Base-by-base conservation (phyloP, 2,329 filamentous ascomycete genomes). In the Paraconiothyrium brasiliense region DNA sequence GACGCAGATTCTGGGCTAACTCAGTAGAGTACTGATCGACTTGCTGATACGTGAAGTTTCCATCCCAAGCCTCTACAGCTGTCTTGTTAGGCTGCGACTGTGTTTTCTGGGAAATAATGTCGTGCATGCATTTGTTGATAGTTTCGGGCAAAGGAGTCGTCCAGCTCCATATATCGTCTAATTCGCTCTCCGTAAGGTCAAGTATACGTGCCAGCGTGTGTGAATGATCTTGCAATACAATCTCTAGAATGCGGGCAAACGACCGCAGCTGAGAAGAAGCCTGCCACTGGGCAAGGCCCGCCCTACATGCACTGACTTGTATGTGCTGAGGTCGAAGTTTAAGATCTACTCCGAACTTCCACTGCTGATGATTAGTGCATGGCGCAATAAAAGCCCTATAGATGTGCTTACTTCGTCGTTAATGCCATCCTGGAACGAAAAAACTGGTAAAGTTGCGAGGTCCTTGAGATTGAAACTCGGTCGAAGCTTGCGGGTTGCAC, bases 161-260 rank as follows among this genome's bases (percentile, higher is more conserved):
- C 81, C 83, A 84, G 3, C 70, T 69, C 84, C 84, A 85, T 47
- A 85, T 78, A 24, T 81, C 72, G 16, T 79, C 67, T 4, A 84
- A 67, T 58, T 85, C 83, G n/a, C 71, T 72, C 73, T 67, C 57
- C 7, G 60, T 70, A 24, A 73, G 68, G 3, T 62, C 59, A 8
- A 66, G 52, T 39, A 77, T 58, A 20, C 57, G n/a, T 2, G 67
- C 59, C 16, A 74, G 59, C 0, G 62, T 54, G 32, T 57, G 58
- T 41, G 67, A 62, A 20, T 61, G 57, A 35, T 67, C 58, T 46
- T 37, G 61, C 24, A 85, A 80, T 51, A 85, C 64, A 59, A 62
- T 70, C 60, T 68, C 66, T 59, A 78, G 62, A 39, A 74, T 76
- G 34, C 59, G 79, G 52, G 76, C 72, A 35, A 85, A 74, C 27